These are phyloP conservation scores for Rubroboletus satanas DNA, from an alignment of 768 basidiomycete species.

Conservation along the genomic window DNA sequence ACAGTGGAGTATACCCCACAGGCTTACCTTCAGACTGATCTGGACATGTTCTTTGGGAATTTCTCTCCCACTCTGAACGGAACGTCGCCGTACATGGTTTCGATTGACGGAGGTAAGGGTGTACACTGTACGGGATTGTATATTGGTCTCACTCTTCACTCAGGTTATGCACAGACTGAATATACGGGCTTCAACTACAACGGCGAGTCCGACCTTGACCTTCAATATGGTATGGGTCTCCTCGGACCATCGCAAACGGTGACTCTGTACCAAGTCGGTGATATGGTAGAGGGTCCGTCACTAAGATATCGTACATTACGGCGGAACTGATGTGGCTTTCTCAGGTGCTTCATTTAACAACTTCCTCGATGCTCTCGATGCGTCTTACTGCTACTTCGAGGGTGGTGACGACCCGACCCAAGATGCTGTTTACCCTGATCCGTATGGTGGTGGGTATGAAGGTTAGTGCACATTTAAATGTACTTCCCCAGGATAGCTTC, in stretches of 20 bases:
- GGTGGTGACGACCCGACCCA: constrained; percentile 32
- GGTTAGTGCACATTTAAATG: constrained; percentile 2
- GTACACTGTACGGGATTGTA: not conserved
- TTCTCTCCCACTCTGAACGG: constrained; percentile 23
- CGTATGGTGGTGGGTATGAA: constrained; percentile 19
- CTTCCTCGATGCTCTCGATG: constrained; percentile 35
- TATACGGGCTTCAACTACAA: constrained; percentile 24
- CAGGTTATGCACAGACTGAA: constrained; percentile 29
- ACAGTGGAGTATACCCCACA: constrained; percentile 34
- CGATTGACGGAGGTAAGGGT: constrained; percentile 32
- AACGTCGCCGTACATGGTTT: constrained; percentile 22
- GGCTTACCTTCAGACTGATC: constrained; percentile 28
- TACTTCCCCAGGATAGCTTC: not conserved
- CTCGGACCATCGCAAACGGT: constrained; percentile 19
- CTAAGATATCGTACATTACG: not conserved
- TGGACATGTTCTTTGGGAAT: constrained; percentile 30
- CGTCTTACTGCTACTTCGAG: constrained; percentile 32
- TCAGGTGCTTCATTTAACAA: constrained; percentile 33
- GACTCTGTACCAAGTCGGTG: constrained; percentile 32
- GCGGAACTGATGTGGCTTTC: not conserved
- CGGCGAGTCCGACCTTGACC: constrained; percentile 32
- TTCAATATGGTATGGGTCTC: constrained; percentile 31
- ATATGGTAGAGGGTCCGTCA: constrained; percentile 25
- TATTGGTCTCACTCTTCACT: not conserved
- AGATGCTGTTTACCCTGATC: constrained; percentile 28